These are phyloP conservation scores for Coniochaeta sp. DNA, from an alignment of 2,329 filamentous ascomycete genomes.

Conservation along the genomic window DNA sequence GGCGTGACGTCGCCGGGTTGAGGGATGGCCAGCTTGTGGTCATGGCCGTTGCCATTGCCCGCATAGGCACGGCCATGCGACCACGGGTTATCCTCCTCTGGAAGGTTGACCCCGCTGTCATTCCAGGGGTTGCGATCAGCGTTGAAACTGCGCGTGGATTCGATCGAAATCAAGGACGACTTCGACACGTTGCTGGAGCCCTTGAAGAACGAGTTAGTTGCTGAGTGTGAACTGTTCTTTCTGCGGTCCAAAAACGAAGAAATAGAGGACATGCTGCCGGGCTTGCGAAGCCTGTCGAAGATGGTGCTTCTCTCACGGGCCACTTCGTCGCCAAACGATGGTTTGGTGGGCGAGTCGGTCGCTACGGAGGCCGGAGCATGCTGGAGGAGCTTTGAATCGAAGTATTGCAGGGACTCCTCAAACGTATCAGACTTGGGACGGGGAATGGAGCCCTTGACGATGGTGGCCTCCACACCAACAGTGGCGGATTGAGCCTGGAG, in stretches of 20 bases:
- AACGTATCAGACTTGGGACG: constrained; percentile 99
- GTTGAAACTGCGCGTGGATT: constrained; percentile 83
- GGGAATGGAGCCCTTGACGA: constrained; percentile 89
- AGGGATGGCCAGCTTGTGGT: constrained; percentile 57
- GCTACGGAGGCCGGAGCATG: constrained; percentile 74
- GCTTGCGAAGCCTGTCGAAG: constrained; percentile 89
- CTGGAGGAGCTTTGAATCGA: constrained; percentile 93
- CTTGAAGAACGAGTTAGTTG: constrained; percentile 81
- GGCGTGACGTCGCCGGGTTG: constrained; percentile 76
- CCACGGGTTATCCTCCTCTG: constrained; percentile 78
- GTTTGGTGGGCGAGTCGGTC: constrained; percentile 83
- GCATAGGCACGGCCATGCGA: constrained; percentile 39
- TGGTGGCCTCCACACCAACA: constrained; percentile 77
- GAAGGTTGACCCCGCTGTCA: constrained; percentile 89
- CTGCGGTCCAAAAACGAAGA: constrained; percentile 92
- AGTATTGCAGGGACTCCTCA: constrained; percentile 92
- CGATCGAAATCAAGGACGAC: constrained; percentile 90
- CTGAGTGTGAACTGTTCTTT: constrained; percentile 86
- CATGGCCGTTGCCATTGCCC: constrained; percentile 56
- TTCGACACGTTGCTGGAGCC: constrained; percentile 86
- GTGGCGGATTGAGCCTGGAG: constrained; percentile 79
- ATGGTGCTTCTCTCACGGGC: constrained; percentile 73
- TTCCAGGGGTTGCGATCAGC: constrained; percentile 98
- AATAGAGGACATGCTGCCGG: constrained; percentile 88
- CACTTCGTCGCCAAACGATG: constrained; percentile 74